Percentiles rank a stretch among this genome's conserved stretches.
Conservation (phyloP, 1,284 basidiomycete genomes). For the Sanghuangporus baumii region DNA sequence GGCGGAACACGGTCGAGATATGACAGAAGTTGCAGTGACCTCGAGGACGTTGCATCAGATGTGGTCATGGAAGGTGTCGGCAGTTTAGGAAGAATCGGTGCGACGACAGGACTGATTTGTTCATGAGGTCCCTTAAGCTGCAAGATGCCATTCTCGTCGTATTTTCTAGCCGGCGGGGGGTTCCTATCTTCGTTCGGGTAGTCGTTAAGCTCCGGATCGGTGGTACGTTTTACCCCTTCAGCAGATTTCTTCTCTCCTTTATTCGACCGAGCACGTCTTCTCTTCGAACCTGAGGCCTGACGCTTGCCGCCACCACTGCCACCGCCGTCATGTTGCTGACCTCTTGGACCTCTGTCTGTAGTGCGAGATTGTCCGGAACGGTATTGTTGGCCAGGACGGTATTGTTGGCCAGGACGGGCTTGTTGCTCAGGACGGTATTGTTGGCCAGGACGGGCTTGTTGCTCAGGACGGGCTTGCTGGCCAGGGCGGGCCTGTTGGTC, state of each 20-base stretch:
- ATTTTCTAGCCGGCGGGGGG: not conserved
- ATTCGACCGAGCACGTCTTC: not conserved
- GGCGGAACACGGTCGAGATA: conserved; percentile 8
- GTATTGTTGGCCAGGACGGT: too few relatives aligned
- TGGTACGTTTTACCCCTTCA: not conserved
- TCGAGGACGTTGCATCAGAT: not conserved
- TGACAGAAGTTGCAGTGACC: not conserved
- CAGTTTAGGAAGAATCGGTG: conserved; percentile 1
- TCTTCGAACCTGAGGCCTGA: not conserved
- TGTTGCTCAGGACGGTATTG: too few relatives aligned
- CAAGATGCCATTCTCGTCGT: conserved; percentile 6
- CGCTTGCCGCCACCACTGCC: not conserved
- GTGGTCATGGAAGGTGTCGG: not conserved
- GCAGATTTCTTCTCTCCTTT: not conserved
- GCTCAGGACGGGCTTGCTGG: too few relatives aligned
- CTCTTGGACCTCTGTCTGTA: not conserved
- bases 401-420: too few relatives aligned
- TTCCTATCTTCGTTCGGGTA: not conserved
- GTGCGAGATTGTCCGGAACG: not conserved
- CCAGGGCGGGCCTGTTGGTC: too few relatives aligned
- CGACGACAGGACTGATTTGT: not conserved
- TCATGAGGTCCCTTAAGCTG: conserved; percentile 7
- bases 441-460: too few relatives aligned
- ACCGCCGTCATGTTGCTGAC: not conserved
- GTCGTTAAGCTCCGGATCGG: conserved; percentile 11